A percentile compares a stretch with the other conserved stretches of the same genome.
These are phyloP conservation scores for Aristolochia fimbriata DNA, from an alignment of 164 flowering plant genomes.

Conservation along the genomic window DNA sequence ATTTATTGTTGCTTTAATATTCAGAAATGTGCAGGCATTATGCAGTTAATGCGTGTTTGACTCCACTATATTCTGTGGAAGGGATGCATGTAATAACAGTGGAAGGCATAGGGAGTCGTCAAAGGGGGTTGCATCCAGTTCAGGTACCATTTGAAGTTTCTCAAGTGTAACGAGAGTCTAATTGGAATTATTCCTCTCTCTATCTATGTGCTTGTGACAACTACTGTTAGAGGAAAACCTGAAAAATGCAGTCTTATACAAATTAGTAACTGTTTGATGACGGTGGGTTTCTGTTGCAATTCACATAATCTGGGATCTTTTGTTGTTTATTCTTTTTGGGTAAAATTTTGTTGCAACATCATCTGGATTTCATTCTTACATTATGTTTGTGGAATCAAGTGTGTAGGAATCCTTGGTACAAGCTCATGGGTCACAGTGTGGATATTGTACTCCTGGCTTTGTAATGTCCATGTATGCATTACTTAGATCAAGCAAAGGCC, in stretches of 20 bases:
- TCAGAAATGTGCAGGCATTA: conserved; percentile 47
- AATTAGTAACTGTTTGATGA: too few species aligned
- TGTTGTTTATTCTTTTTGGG: not conserved
- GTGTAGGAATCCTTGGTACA: conserved; percentile 69
- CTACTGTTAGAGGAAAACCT: too few species aligned
- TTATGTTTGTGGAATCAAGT: too few species aligned
- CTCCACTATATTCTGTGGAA: conserved; percentile 95
- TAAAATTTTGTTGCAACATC: not conserved
- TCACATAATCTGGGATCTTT: not conserved
- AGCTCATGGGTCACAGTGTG: conserved; percentile 97
- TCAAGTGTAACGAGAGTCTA: too few species aligned
- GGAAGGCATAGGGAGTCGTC: conserved; percentile 79
- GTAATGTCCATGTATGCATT: conserved; percentile 95
- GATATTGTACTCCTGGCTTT: conserved; percentile 98
- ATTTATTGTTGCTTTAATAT: not conserved
- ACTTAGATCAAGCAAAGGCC: conserved; percentile 55
- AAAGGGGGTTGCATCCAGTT: conserved; percentile 75
- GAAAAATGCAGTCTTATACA: too few species aligned
- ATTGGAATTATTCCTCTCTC: too few species aligned
- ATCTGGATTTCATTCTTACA: not conserved
- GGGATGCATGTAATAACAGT: conserved; percentile 97
- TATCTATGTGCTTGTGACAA: too few species aligned
- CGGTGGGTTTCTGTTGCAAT: too few species aligned
- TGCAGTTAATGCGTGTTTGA: conserved; percentile 93
- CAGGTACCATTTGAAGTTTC: conserved; percentile 40